These are phyloP conservation scores for Pichia sp. DNA, from an alignment of 1,139 yeast genomes.

Conservation along the genomic window DNA sequence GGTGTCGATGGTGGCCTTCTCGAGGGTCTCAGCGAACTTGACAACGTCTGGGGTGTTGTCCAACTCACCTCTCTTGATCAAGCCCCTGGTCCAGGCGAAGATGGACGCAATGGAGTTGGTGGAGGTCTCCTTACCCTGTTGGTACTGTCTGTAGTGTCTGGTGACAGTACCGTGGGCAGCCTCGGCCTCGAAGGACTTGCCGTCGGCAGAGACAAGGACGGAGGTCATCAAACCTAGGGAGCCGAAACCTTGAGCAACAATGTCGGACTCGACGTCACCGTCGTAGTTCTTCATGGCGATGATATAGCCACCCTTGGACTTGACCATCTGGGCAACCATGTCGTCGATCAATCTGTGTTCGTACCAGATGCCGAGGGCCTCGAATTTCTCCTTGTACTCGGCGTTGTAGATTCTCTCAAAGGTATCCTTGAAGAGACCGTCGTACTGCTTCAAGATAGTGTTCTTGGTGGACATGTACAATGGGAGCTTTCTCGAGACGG, in stretches of 20 bases:
- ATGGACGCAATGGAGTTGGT: constrained; percentile 83
- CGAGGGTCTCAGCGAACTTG: constrained; percentile 60
- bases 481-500: constrained; percentile 60
- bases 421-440: constrained; percentile 77
- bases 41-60: constrained; percentile 70
- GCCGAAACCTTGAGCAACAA: constrained; percentile 84
- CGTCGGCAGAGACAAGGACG: constrained; percentile 80
- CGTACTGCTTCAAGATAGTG: constrained; percentile 76
- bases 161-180: constrained; percentile 90
- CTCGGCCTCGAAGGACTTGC: constrained; percentile 75
- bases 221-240: constrained; percentile 83
- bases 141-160: constrained; percentile 80
- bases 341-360: constrained; percentile 83
- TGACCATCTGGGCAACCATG: constrained; percentile 87
- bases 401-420: constrained; percentile 62
- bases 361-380: constrained; percentile 64
- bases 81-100: constrained; percentile 84
- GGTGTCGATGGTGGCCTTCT: constrained; percentile 65
- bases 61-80: constrained; percentile 73
- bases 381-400: constrained; percentile 55
- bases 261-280: constrained; percentile 83
- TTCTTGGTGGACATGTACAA: constrained; percentile 72
- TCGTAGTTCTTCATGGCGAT: constrained; percentile 83
- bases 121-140: constrained; percentile 78
- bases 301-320: constrained; percentile 77